Percentiles rank a stretch among this genome's conserved stretches.
Conservation (phyloP, 2,329 filamentous ascomycete genomes). For the Venturia asperata region DNA sequence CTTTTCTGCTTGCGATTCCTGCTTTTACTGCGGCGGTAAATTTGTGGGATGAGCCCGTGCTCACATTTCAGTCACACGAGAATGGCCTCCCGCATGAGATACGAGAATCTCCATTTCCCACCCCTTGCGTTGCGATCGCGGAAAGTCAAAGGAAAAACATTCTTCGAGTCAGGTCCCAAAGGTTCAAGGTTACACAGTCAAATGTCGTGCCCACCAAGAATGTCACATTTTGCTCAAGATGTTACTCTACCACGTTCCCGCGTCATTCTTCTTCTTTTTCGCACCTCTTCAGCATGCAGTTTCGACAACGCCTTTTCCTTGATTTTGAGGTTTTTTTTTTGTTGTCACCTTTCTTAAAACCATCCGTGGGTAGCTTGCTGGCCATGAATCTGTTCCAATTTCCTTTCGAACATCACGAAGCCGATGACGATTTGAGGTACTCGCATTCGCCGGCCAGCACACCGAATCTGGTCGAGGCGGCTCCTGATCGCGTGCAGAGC, state of each 20-base stretch:
- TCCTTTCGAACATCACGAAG: constrained; percentile 7
- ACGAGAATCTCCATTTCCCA: constrained; percentile 16
- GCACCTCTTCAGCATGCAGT: background rate
- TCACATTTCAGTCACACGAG: constrained; percentile 6
- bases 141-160: background rate
- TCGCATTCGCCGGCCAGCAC: constrained; percentile 23
- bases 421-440: constrained; percentile 22
- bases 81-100: background rate
- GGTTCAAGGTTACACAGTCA: background rate
- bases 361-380: background rate
- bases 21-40: constrained; percentile 34
- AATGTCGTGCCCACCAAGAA: background rate
- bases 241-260: background rate
- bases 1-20: constrained; percentile 31
- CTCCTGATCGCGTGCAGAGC: constrained; percentile 31
- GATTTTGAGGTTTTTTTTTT: too few species aligned
- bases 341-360: background rate
- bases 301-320: background rate
- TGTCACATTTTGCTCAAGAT: background rate
- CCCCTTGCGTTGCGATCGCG: constrained; percentile 4
- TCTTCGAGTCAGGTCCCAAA: background rate
- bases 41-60: constrained; percentile 26
- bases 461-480: constrained; percentile 27
- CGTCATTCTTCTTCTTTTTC: constrained; percentile 10
- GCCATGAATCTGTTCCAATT: constrained; percentile 8